Base-by-base conservation (phyloP, 176 grass and related monocot genomes). In the Hordeum marinum region DNA sequence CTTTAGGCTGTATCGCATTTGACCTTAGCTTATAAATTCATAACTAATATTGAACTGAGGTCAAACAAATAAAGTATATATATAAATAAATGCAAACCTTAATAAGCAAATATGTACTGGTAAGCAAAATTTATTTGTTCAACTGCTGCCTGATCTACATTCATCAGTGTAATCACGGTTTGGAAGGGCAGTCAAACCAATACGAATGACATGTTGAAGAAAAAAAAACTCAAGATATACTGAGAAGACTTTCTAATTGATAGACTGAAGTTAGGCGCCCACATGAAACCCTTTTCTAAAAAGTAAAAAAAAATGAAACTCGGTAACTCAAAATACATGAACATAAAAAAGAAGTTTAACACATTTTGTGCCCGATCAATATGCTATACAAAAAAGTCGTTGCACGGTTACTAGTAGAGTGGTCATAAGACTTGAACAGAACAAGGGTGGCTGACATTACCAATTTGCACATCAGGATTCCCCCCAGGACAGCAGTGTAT, bases 381-480 rank as follows among this genome's bases (percentile, higher is more conserved):
- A 27, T 4, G 37, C 50, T 64, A 46, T 26, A 69, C 12, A 36
- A 21, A 60, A 26, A 4, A 12, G 26, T 42, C 65, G 40, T 58
- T 35, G 17, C 48, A 70, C 17, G 39, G 1, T 2, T 66, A 79
- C 50, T 43, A 48, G 60, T 65, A 23, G 9, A 80, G 14, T 69
- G 18, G 23, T 68, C 7, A 76, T 24, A 50, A 84, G 45, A 18
- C 25, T 64, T 42, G 43, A 66, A 48, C 0, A 48, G 45, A 48
- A 48, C 45, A 65, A 63, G 32, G 50, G 20, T 42, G 46, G 79
- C 68, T 72, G 68, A 63, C 50, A 57, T 35, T 95, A 98, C 95
- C 93, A 95, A 75, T 54, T 98, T 98, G 89, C 93, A 95, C 91
- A 98, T 93, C 45, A 98, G 83, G 66, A 95, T 87, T 15, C 93